phyloP scores from a whole-genome alignment of 2,329 filamentous ascomycete species.

The Xylaria sp. region DNA sequence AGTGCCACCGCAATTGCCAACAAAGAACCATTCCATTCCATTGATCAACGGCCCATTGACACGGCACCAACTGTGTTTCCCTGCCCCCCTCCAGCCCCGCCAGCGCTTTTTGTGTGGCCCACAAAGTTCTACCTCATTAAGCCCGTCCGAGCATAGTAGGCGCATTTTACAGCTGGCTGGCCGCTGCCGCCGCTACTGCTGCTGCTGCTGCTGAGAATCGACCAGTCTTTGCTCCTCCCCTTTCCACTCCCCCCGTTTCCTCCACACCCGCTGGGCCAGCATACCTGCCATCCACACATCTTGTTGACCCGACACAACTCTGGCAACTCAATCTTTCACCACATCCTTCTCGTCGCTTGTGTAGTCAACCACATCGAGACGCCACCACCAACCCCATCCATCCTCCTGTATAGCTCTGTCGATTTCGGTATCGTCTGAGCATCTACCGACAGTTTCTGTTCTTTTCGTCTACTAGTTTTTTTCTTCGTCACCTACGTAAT shows the following conservation, averaged over 20 bases:
- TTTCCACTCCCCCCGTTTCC: slow-evolving; percentile 43
- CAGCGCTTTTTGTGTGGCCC: slow-evolving; percentile 46
- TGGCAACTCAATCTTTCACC: slow-evolving; percentile 41
- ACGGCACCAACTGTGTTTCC: slow-evolving; percentile 3
- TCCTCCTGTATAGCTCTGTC: slow-evolving; percentile 43
- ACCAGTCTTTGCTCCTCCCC: slow-evolving; percentile 44
- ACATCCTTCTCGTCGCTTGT: slow-evolving; percentile 37
- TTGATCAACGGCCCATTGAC: slow-evolving; percentile 10
- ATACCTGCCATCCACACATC: slow-evolving; percentile 45
- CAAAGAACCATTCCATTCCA: slow-evolving; percentile 14
- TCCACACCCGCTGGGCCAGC: slow-evolving; percentile 35
- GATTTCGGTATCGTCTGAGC: slow-evolving; percentile 52
- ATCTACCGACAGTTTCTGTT: slow-evolving; percentile 43
- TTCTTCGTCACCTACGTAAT: slow-evolving; percentile 54
- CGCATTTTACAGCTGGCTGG: slow-evolving; percentile 34
- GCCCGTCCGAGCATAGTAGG: slow-evolving; percentile 34
- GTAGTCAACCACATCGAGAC: slow-evolving; percentile 37
- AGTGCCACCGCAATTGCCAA: slow-evolving; percentile 27
- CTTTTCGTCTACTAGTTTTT: slow-evolving; percentile 38
- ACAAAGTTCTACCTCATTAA: slow-evolving; percentile 43
- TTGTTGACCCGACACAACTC: slow-evolving; percentile 38
- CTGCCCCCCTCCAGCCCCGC: slow-evolving; percentile 37
- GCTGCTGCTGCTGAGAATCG: slow-evolving; percentile 2
- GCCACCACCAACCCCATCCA: slow-evolving; percentile 22
- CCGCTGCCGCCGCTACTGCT: slow-evolving; percentile 25